Base-by-base conservation (phyloP, 768 basidiomycete genomes). In the Boletus pseudo-olivaceus region DNA sequence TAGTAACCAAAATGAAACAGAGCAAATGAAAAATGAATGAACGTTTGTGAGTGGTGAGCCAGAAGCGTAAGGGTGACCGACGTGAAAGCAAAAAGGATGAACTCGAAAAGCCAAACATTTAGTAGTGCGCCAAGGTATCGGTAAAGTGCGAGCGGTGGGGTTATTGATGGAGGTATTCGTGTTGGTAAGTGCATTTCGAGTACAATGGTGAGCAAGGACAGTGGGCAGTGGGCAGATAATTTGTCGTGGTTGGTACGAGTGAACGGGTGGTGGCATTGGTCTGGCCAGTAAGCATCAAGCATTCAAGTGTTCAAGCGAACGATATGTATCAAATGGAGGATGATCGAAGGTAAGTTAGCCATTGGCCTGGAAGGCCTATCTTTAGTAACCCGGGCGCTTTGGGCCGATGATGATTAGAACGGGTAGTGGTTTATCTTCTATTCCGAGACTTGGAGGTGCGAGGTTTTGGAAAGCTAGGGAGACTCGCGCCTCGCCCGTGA, bases 401-500 rank as follows among this genome's bases (percentile, higher is more conserved):
- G 20, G 15, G 29, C 23, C 20, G 19, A 30, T 9, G 12, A 9
- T 38, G 17, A 30, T n/a, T 14, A 17, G 11, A 23, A 19, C 3
- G 6, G 10, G 29, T 9, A 10, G 7, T n/a, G 12, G 10, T 19
- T 60, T 60, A 74, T 54, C 78, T 79, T 53, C 82, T 79, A 38
- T 76, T 77, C 59, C 83, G 81, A 56, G 81, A 80, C 67, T 84
- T 85, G 37, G 81, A 77, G 43, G 66, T 70, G 49, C 82, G 77
- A 1, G 79, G 78, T 14, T 69, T 71, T 3, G 69, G 68, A 19
- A 76, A 62, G 20, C 74, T 68, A 4, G 80, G 73, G 17, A 79
- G 67, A 33, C 81, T 78, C n/a, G 88, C 85, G 34, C 87, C 90
- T 23, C 86, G 79, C 8, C 92, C 93, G 67, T 95, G 93, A 14